Percentiles rank a stretch among this genome's conserved stretches.
These are phyloP conservation scores for Xerocomellus intermedius DNA, from an alignment of 768 basidiomycete species.

Conservation along the genomic window DNA sequence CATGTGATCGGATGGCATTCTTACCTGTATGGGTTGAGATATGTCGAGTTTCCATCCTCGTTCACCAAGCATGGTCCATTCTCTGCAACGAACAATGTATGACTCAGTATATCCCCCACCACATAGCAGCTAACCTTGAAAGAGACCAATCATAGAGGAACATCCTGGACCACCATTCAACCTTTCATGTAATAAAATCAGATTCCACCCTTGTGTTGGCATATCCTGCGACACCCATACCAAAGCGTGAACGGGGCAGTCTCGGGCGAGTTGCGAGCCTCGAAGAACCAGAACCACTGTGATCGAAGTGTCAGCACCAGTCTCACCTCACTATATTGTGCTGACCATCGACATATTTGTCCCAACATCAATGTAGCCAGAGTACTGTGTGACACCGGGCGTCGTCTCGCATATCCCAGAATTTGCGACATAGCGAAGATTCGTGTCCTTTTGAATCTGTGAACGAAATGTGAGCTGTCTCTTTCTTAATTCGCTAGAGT, in stretches of 20 bases:
- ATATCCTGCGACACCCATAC: slow-evolving; percentile 28
- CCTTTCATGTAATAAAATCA: slow-evolving; percentile 30
- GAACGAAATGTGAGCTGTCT: slow-evolving; percentile 9
- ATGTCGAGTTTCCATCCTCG: slow-evolving; percentile 49
- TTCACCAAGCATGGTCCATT: slow-evolving; percentile 65
- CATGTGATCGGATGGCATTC: background rate
- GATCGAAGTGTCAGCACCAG: slow-evolving; percentile 1
- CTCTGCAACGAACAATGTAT: slow-evolving; percentile 37
- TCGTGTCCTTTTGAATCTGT: slow-evolving; percentile 19
- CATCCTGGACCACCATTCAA: slow-evolving; percentile 63
- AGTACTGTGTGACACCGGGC: slow-evolving; percentile 55
- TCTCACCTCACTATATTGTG: background rate
- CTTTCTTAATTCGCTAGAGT: background rate
- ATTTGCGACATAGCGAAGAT: slow-evolving; percentile 52
- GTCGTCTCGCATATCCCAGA: slow-evolving; percentile 69
- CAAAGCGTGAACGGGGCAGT: slow-evolving; percentile 67
- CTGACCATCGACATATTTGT: slow-evolving; percentile 57
- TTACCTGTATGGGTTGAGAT: slow-evolving; percentile 60
- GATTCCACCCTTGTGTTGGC: background rate
- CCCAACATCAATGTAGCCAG: slow-evolving; percentile 60
- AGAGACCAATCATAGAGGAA: slow-evolving; percentile 63
- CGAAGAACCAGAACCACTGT: slow-evolving; percentile 78
- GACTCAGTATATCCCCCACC: background rate
- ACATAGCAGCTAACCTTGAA: slow-evolving; percentile 44
- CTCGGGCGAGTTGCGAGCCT: slow-evolving; percentile 55